These are phyloP conservation scores for Inga oerstediana DNA, from an alignment of 306 rosid species.

Conservation along the genomic window DNA sequence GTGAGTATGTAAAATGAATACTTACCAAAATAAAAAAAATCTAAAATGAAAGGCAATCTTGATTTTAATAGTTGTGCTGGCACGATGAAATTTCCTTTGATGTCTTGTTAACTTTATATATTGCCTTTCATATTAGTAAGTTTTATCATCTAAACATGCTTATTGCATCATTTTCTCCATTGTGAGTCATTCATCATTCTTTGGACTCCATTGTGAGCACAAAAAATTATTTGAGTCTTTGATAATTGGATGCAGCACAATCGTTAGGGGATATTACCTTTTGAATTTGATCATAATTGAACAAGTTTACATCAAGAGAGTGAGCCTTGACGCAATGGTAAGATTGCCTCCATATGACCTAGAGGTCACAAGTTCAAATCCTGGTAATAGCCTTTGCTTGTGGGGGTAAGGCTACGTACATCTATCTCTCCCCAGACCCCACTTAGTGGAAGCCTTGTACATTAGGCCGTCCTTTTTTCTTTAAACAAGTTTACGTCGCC, in stretches of 20 bases:
- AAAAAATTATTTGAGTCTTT: neutral
- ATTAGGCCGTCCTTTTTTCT: too few species aligned
- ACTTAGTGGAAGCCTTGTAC: too few species aligned
- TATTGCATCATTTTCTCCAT: neutral
- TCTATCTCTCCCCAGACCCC: too few species aligned
- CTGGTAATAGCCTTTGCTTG: too few species aligned
- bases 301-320: too few species aligned
- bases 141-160: conserved; percentile 2
- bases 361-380: too few species aligned
- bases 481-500: neutral
- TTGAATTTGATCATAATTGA: neutral
- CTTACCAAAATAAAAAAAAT: neutral
- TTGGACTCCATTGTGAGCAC: neutral
- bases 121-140: conserved; percentile 1
- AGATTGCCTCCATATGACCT: too few species aligned
- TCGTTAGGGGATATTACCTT: neutral
- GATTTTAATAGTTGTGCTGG: neutral
- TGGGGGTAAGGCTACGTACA: too few species aligned
- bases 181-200: neutral
- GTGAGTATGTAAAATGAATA: neutral
- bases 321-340: too few species aligned
- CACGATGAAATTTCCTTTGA: conserved; percentile 19
- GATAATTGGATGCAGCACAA: conserved; percentile 5
- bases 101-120: neutral
- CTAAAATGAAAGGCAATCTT: conserved; percentile 5